Evolutionary conservation across 306 rosid species (phyloP).

Genomic region (Gleditsia sinensis): DNA sequence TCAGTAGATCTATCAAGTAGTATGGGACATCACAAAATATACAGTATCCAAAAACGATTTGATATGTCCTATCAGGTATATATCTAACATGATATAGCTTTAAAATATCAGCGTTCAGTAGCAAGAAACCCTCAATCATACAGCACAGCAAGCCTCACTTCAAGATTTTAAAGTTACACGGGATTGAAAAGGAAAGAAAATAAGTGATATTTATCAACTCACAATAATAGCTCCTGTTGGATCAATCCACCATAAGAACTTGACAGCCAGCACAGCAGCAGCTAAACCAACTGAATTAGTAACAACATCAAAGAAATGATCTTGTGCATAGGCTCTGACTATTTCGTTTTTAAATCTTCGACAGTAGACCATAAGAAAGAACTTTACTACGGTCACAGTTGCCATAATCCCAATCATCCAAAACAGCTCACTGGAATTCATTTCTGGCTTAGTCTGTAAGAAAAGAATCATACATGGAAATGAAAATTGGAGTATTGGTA

Average conservation of each 20-base stretch:
- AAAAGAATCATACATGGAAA: slow-evolving; percentile 4
- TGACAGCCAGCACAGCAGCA: slow-evolving; percentile 76
- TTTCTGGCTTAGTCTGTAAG: slow-evolving; percentile 44
- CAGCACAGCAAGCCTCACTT: background rate
- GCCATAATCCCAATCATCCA: slow-evolving; percentile 81
- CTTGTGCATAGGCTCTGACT: slow-evolving; percentile 76
- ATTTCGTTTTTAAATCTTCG: slow-evolving; percentile 73
- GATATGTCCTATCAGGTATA: too few species aligned
- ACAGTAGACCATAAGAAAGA: slow-evolving; percentile 75
- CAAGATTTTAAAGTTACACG: background rate
- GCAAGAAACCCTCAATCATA: slow-evolving; percentile 3
- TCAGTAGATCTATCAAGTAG: background rate
- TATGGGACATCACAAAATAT: too few species aligned
- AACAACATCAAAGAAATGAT: slow-evolving; percentile 72
- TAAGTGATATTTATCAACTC: slow-evolving; percentile 41
- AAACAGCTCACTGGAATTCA: slow-evolving; percentile 34
- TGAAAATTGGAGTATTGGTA: background rate
- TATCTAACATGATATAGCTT: too few species aligned
- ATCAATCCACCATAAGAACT: slow-evolving; percentile 72
- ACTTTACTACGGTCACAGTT: slow-evolving; percentile 71
- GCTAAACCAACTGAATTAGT: slow-evolving; percentile 84
- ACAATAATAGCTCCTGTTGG: slow-evolving; percentile 81
- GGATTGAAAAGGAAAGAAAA: background rate
- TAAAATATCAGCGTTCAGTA: too few species aligned
- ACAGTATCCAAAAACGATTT: too few species aligned